These are phyloP conservation scores for Hanseniaspora lachancei DNA, from an alignment of 805 yeast species.

Conservation along the genomic window DNA sequence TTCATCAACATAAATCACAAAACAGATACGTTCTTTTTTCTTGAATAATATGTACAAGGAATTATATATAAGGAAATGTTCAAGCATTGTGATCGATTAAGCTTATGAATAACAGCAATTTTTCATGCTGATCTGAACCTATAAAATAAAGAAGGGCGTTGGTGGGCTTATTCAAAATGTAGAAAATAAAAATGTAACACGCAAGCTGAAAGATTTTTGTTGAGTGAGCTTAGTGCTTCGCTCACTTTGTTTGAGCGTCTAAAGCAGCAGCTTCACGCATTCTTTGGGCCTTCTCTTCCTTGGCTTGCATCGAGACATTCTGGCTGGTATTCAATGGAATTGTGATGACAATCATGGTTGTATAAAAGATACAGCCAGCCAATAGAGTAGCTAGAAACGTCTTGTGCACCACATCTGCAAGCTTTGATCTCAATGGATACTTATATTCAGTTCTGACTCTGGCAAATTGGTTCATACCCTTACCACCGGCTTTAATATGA, in stretches of 20 bases:
- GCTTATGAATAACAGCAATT: too few relatives aligned
- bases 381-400: background rate
- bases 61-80: too few relatives aligned
- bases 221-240: too few relatives aligned
- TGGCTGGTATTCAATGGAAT: constrained; percentile 5
- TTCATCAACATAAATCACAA: too few relatives aligned
- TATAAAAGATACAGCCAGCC: background rate
- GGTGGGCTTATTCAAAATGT: too few relatives aligned
- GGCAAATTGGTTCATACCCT: constrained; percentile 2
- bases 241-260: background rate
- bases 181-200: too few relatives aligned
- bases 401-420: constrained; percentile 1
- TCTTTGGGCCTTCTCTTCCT: constrained; percentile 7
- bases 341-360: background rate
- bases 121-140: too few relatives aligned
- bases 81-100: too few relatives aligned
- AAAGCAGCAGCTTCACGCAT: background rate
- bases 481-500: background rate
- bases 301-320: background rate
- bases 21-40: constrained; percentile 15
- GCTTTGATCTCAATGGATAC: constrained; percentile 9
- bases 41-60: background rate
- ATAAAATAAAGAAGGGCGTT: too few relatives aligned
- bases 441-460: constrained; percentile 9
- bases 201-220: too few relatives aligned